phyloP scores from a whole-genome alignment of 2,329 filamentous ascomycete species.

The Hyphodiscus sp. region DNA sequence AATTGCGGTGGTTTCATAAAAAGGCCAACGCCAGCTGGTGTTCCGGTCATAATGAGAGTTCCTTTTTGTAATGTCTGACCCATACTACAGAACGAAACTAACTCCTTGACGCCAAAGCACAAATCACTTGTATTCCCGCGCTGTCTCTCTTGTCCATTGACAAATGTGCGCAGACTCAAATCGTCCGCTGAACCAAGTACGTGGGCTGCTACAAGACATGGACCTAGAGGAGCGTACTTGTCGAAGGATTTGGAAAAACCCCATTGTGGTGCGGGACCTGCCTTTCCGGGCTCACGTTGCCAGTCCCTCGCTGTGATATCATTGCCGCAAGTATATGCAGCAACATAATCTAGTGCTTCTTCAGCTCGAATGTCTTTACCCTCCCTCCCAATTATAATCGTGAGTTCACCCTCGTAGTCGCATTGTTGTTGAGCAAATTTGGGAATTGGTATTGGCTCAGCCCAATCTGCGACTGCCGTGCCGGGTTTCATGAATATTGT shows the following conservation, averaged over 20 bases:
- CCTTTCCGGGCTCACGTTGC: conserved; percentile 30
- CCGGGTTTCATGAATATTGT: conserved; percentile 46
- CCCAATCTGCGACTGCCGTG: conserved; percentile 34
- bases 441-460: conserved; percentile 37
- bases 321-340: conserved; percentile 38
- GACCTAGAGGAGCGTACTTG: conserved; percentile 37
- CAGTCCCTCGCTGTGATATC: conserved; percentile 37
- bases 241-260: conserved; percentile 40
- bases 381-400: conserved; percentile 43
- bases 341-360: conserved; percentile 35
- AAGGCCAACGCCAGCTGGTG: too few species aligned
- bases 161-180: too few species aligned
- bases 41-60: too few species aligned
- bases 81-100: too few species aligned
- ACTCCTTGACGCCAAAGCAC: too few species aligned
- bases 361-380: conserved; percentile 35
- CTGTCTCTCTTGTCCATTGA: too few species aligned
- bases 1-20: too few species aligned
- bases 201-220: too few species aligned
- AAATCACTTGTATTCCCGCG: too few species aligned
- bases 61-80: too few species aligned
- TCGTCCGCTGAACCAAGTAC: too few species aligned
- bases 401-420: conserved; percentile 62
- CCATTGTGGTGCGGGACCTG: conserved; percentile 39
- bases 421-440: conserved; percentile 42